A percentile compares a stretch with the other conserved stretches of the same genome.
Conservation (phyloP, 306 rosid genomes). For the Arachis hypogaea region DNA sequence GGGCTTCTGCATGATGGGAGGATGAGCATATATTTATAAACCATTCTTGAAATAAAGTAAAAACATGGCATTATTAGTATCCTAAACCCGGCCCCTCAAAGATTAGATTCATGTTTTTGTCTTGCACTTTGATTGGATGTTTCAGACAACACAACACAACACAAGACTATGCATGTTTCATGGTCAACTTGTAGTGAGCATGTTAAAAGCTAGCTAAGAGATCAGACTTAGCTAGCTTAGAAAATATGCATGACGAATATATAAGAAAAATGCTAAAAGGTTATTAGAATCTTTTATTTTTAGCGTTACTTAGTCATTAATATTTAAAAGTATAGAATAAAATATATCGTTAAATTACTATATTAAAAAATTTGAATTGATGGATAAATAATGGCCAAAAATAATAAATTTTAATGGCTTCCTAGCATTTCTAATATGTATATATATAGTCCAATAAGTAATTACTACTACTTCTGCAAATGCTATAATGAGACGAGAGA, state of each 20-base stretch:
- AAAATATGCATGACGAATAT: constrained; percentile 12
- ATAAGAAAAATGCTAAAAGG: too few species aligned
- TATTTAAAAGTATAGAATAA: too few species aligned
- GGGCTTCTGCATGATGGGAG: not conserved
- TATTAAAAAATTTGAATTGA: too few species aligned
- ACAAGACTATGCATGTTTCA: constrained; percentile 41
- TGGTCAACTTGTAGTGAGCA: constrained; percentile 52
- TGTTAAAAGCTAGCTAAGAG: too few species aligned
- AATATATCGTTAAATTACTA: too few species aligned
- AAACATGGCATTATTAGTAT: constrained; percentile 26
- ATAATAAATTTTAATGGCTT: too few species aligned
- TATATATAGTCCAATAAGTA: constrained; percentile 29
- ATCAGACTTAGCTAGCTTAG: too few species aligned
- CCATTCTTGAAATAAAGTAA: not conserved
- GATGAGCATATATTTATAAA: not conserved
- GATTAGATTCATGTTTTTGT: constrained; percentile 40
- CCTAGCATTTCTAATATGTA: too few species aligned
- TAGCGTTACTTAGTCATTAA: too few species aligned
- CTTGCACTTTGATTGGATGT: constrained; percentile 51
- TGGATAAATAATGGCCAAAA: too few species aligned
- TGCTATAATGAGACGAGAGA: constrained; percentile 31
- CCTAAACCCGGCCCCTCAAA: constrained; percentile 43
- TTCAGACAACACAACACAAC: constrained; percentile 19
- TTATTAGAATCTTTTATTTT: too few species aligned
- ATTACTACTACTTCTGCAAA: constrained; percentile 41